Evolutionary conservation across 2,329 filamentous ascomycete genomes (phyloP).

Genomic region (Purpureocillium takamizusanense): DNA sequence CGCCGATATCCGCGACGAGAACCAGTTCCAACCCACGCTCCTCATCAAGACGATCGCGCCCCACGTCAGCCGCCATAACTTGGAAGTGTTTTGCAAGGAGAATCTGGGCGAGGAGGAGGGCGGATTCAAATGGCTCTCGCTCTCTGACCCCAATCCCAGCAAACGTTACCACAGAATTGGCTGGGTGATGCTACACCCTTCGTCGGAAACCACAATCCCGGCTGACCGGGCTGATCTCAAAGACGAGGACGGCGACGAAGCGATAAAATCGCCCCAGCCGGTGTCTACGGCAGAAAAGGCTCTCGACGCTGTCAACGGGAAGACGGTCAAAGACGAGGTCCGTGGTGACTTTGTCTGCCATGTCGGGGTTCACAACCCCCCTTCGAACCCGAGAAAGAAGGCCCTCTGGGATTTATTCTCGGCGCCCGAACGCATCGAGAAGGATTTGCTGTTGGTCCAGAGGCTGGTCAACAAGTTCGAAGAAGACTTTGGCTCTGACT

Average conservation of each 20-base stretch:
- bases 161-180: conserved; percentile 97
- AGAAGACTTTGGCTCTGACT: conserved; percentile 66
- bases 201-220: conserved; percentile 54
- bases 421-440: conserved; percentile 83
- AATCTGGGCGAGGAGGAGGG: conserved; percentile 85
- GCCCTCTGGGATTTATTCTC: conserved; percentile 96
- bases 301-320: conserved; percentile 89
- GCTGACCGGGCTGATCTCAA: conserved; percentile 66
- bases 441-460: conserved; percentile 75
- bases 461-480: conserved; percentile 80
- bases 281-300: conserved; percentile 71
- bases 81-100: conserved; percentile 91
- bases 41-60: conserved; percentile 98
- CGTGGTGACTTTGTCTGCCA: conserved; percentile 96
- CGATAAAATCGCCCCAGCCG: conserved; percentile 42
- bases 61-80: conserved; percentile 85
- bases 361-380: conserved; percentile 89
- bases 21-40: conserved; percentile 78
- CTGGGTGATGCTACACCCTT: conserved; percentile 92
- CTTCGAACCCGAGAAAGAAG: conserved; percentile 80
- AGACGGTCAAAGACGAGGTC: conserved; percentile 90
- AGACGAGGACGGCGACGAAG: conserved; percentile 54
- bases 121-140: conserved; percentile 89
- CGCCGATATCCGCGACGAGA: conserved; percentile 83
- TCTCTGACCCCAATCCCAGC: conserved; percentile 92